Conservation (phyloP, 1,284 basidiomycete species). For the Cryptococcus sp. region DNA sequence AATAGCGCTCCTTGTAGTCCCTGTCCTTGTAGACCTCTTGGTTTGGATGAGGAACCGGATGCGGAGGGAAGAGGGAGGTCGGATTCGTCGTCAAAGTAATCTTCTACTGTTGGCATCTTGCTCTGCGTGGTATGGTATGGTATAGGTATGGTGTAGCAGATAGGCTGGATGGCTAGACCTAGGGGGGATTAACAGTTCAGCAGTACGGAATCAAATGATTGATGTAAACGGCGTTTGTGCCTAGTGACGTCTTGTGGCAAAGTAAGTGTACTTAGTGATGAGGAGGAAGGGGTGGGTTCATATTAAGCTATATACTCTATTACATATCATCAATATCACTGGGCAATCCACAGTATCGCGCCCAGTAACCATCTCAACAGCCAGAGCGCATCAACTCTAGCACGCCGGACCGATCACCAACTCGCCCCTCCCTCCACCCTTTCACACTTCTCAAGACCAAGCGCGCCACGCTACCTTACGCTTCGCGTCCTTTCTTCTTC, state of each 20-base stretch:
- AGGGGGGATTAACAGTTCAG: too few relatives aligned
- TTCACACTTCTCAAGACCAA: neutral
- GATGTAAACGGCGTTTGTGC: neutral
- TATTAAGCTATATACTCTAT: too few relatives aligned
- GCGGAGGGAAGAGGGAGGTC: conserved; percentile 56
- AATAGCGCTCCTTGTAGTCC: conserved; percentile 68
- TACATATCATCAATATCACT: too few relatives aligned
- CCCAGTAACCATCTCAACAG: neutral
- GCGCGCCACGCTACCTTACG: too few relatives aligned
- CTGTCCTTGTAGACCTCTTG: conserved; percentile 60
- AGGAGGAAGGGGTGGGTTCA: too few relatives aligned
- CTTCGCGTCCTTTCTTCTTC: neutral
- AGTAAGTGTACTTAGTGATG: neutral
- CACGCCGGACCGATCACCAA: too few relatives aligned
- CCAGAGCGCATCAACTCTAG: too few relatives aligned
- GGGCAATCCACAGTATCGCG: too few relatives aligned
- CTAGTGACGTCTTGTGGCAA: neutral
- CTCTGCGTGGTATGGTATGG: neutral
- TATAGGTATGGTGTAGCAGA: neutral
- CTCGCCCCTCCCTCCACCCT: neutral
- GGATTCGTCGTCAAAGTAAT: conserved; percentile 77
- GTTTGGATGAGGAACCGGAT: conserved; percentile 55
- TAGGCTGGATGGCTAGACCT: too few relatives aligned
- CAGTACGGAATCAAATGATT: neutral
- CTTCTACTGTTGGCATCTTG: conserved; percentile 47